Percentiles rank a stretch among this genome's conserved stretches.
Conservation (phyloP, 106 monocot species). For the Apostasia ramifera region DNA sequence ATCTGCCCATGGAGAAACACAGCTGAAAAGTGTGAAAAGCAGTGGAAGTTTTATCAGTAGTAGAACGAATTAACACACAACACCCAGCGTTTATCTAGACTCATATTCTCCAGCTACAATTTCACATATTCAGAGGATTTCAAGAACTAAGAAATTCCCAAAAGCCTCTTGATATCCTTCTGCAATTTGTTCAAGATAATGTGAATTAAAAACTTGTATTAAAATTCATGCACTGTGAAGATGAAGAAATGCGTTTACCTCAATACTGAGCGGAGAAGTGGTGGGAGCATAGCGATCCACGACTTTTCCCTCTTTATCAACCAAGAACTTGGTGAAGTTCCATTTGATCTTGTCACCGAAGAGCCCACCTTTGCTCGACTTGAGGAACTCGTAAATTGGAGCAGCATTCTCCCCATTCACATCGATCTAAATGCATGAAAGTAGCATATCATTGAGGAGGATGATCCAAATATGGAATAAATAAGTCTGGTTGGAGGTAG, state of each 20-base stretch:
- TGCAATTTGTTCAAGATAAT: constrained; percentile 14
- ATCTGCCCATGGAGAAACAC: too few species aligned
- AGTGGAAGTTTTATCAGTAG: too few species aligned
- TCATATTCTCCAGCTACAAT: too few species aligned
- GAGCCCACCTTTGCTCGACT: constrained; percentile 51
- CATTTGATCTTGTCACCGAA: constrained; percentile 61
- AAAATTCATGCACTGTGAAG: not conserved
- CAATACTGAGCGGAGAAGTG: constrained; percentile 54
- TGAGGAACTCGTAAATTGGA: constrained; percentile 60
- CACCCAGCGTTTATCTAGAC: too few species aligned
- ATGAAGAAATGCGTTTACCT: constrained; percentile 21
- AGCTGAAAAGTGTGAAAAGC: too few species aligned
- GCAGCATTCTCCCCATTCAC: constrained; percentile 53
- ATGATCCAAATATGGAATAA: too few species aligned
- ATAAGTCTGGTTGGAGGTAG: too few species aligned
- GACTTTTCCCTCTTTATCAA: constrained; percentile 55
- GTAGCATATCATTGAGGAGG: too few species aligned
- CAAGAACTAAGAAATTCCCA: too few species aligned
- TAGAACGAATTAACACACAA: too few species aligned
- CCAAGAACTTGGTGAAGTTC: constrained; percentile 72
- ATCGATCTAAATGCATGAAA: constrained; percentile 30
- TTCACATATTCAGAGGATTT: too few species aligned
- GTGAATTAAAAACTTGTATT: not conserved
- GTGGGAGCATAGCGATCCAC: constrained; percentile 68
- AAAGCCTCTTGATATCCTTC: constrained; percentile 50